Base-by-base conservation (phyloP, 495 filamentous ascomycete species). In the Hyaloscypha hepaticicola region DNA sequence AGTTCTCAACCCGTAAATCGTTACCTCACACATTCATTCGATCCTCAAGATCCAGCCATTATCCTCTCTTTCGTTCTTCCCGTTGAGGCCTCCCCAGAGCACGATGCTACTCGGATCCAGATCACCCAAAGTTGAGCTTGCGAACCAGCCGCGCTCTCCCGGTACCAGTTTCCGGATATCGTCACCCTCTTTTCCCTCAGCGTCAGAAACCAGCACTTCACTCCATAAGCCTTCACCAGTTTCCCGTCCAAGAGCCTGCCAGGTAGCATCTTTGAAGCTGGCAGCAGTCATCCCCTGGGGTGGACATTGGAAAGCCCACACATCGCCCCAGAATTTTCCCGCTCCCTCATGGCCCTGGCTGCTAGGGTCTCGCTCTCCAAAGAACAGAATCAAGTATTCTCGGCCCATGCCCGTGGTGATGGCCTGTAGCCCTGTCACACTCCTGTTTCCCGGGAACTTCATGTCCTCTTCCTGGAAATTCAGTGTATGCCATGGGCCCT, bases 301-400 rank as follows among this genome's bases (percentile, higher is more conserved):
- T 16, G 78, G 77, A 34, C 91, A 76, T 69, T 90, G 83, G 72
- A 88, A 95, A 0, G 79, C 81, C 91, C 91, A 95, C 1, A 91
- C 82, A 75, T 93, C 90, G 21, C 77, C 74, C 68, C 84, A 78
- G 79, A 91, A 90, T 67, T 81, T 85, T 1, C 89, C 90, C 0
- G 87, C 86, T 4, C 81, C 85, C n/a, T 80, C 79, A 67, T 91
- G 87, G 0, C 87, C 89, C 29, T 83, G 73, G 8, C 75, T 72
- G 69, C 83, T 87, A 1, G 87, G 84, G 69, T 87, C 82, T 4
- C 74, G 74, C 75, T 92, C 89, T 7, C 91, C 91, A 55, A 92
- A 83, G 33, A 90, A 67, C 0, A 90, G 83, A 1, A 93, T 73
- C 5, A 95, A 74, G 60, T 80, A 87, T 57, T 82, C 74, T 34